These are phyloP conservation scores for Talaromyces adpressus DNA, from an alignment of 495 filamentous ascomycete species.

Conservation along the genomic window DNA sequence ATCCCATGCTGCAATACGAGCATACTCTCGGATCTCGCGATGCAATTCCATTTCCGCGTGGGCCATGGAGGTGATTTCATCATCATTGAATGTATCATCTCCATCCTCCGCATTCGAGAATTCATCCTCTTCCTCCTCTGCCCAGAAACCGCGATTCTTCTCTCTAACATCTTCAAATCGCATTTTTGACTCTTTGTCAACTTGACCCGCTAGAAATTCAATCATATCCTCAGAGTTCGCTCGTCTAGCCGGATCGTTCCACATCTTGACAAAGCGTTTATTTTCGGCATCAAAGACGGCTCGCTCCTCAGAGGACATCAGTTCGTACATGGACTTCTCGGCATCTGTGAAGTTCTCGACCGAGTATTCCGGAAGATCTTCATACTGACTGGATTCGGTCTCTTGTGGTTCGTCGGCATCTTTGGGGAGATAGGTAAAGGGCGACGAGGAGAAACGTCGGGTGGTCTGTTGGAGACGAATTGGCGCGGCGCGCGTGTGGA, in stretches of 20 bases:
- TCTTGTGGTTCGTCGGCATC: conserved; percentile 30
- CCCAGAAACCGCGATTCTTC: conserved; percentile 40
- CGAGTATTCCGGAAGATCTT: conserved; percentile 31
- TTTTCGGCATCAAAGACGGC: conserved; percentile 35
- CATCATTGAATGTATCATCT: conserved; percentile 60
- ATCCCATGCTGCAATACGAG: conserved; percentile 86
- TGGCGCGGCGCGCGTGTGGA: conserved; percentile 11
- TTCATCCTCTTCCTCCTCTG: conserved; percentile 47
- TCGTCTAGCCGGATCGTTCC: conserved; percentile 30
- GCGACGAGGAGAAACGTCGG: conserved; percentile 35
- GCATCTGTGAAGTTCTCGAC: conserved; percentile 30
- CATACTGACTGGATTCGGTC: conserved; percentile 25
- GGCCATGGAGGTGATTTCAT: conserved; percentile 73
- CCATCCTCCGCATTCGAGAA: conserved; percentile 46
- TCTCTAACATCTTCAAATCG: conserved; percentile 27
- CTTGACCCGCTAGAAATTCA: conserved; percentile 20
- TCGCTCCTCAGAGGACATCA: conserved; percentile 40
- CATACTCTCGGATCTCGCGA: conserved; percentile 82
- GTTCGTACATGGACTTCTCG: conserved; percentile 39
- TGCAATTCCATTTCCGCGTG: conserved; percentile 87
- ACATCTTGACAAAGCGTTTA: conserved; percentile 27
- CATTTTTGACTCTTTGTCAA: conserved; percentile 27
- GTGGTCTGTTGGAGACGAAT: conserved; percentile 9
- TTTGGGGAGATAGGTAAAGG: conserved; percentile 27
- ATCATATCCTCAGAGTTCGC: conserved; percentile 24